phyloP scores from a whole-genome alignment of 768 basidiomycete species.

The Phlegmacium glaucopus region DNA sequence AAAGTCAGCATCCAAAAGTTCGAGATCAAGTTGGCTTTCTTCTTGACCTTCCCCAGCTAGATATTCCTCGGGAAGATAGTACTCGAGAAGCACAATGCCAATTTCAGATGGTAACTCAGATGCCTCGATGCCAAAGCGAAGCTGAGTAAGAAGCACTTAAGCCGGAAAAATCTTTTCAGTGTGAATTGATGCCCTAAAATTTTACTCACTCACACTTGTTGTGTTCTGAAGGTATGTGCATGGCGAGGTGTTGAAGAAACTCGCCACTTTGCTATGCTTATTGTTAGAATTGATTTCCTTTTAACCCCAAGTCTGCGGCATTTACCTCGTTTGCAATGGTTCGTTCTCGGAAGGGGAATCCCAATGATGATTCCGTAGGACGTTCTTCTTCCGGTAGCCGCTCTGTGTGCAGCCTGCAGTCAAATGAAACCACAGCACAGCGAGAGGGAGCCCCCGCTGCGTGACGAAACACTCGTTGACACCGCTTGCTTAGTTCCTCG shows the following conservation, averaged over 20 bases:
- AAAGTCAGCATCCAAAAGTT: constrained; percentile 68
- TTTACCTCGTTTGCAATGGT: constrained; percentile 54
- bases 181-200: not conserved
- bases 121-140: constrained; percentile 44
- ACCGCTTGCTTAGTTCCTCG: constrained; percentile 56
- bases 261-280: constrained; percentile 35
- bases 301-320: constrained; percentile 14
- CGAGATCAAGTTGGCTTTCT: constrained; percentile 37
- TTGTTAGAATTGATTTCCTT: constrained; percentile 14
- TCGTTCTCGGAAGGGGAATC: constrained; percentile 45
- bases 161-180: constrained; percentile 7
- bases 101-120: constrained; percentile 37
- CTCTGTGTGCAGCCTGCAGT: constrained; percentile 19
- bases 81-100: constrained; percentile 53
- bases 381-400: constrained; percentile 30
- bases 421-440: constrained; percentile 45
- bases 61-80: constrained; percentile 35
- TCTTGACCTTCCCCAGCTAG: constrained; percentile 26
- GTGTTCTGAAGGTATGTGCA: constrained; percentile 38
- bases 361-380: constrained; percentile 20
- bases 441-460: constrained; percentile 64
- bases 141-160: constrained; percentile 55
- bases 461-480: constrained; percentile 58
- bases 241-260: constrained; percentile 50
- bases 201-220: constrained; percentile 20